Conservation (phyloP, 108 stramenopile species). For the Mayamaea pseudoterrestris region DNA sequence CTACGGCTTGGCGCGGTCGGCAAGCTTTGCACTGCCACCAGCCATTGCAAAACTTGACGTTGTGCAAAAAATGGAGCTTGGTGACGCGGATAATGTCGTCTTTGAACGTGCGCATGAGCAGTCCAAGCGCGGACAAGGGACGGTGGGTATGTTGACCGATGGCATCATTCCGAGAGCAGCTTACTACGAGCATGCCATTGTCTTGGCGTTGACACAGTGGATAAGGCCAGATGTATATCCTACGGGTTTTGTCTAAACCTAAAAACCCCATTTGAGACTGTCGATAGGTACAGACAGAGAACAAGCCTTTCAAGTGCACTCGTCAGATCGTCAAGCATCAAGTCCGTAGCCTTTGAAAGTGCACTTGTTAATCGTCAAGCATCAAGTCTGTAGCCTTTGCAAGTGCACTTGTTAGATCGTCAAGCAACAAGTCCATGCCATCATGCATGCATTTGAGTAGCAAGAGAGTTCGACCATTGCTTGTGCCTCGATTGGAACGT, state of each 20-base stretch:
- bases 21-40: constrained; percentile 68
- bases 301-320: too few relatives aligned
- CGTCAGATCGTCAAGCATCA: too few relatives aligned
- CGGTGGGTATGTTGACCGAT: constrained; percentile 75
- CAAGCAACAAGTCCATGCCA: too few relatives aligned
- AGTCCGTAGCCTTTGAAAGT: too few relatives aligned
- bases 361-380: too few relatives aligned
- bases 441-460: too few relatives aligned
- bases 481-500: too few relatives aligned
- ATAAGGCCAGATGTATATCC: constrained; percentile 48
- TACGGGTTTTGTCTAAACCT: background rate
- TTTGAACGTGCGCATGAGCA: constrained; percentile 43
- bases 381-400: too few relatives aligned
- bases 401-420: too few relatives aligned
- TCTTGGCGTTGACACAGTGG: constrained; percentile 76
- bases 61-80: constrained; percentile 73
- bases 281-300: too few relatives aligned
- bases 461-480: too few relatives aligned
- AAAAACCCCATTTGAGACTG: too few relatives aligned
- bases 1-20: constrained; percentile 59
- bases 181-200: constrained; percentile 83
- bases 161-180: constrained; percentile 65
- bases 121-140: constrained; percentile 69
- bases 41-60: constrained; percentile 38
- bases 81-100: constrained; percentile 80